Evolutionary conservation across 306 rosid species (phyloP).

Genomic region (Crotalaria pallida): DNA sequence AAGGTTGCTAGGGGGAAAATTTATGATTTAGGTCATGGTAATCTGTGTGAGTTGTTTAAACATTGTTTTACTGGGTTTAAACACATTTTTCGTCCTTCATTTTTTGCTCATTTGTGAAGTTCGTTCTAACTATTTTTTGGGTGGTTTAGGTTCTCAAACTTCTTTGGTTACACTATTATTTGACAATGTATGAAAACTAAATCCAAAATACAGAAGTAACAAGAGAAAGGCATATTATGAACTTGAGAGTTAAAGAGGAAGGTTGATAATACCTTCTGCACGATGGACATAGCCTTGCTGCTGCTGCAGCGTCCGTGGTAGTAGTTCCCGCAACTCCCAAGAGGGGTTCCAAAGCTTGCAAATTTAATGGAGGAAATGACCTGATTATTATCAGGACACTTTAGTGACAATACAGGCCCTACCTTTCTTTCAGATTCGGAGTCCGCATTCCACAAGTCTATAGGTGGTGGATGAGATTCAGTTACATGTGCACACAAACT

Average conservation of each 20-base stretch:
- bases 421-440: slow-evolving; percentile 28
- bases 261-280: slow-evolving; percentile 56
- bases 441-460: slow-evolving; percentile 60
- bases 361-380: slow-evolving; percentile 76
- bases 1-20: background rate
- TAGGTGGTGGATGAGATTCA: slow-evolving; percentile 73
- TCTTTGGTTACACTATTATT: too few relatives aligned
- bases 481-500: slow-evolving; percentile 83
- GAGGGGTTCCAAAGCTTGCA: slow-evolving; percentile 88
- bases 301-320: slow-evolving; percentile 73
- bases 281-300: slow-evolving; percentile 51
- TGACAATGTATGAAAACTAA: background rate
- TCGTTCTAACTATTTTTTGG: too few relatives aligned
- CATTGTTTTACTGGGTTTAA: too few relatives aligned
- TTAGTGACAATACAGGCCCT: slow-evolving; percentile 56
- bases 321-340: slow-evolving; percentile 74
- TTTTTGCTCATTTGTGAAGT: too few relatives aligned
- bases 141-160: too few relatives aligned
- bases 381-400: slow-evolving; percentile 69
- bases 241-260: background rate
- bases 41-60: too few relatives aligned
- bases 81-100: too few relatives aligned
- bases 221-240: background rate
- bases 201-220: background rate
- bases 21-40: too few relatives aligned